Base-by-base conservation (phyloP, 2,329 filamentous ascomycete genomes). In the Xylariomycetidae sp. region DNA sequence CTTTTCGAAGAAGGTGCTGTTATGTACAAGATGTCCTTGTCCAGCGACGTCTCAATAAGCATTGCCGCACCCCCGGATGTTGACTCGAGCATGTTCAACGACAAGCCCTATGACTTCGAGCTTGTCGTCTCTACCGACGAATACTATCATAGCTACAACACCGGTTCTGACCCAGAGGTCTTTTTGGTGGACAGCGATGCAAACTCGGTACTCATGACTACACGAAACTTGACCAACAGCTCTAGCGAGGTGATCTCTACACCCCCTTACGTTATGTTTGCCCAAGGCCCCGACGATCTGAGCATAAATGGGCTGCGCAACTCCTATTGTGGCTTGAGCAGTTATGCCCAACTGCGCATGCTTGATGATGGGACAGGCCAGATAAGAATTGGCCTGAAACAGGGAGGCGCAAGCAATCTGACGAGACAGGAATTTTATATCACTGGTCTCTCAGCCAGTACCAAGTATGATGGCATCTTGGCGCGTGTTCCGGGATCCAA, bases 371-470 rank as follows among this genome's bases (percentile, higher is more conserved):
- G 72, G 35, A 67, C 64, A 13, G 41, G 31, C 30, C 59, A 54
- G 36, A 62, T 79, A 18, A 66, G 63, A 11, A 78, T 74, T 27
- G 69, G 74, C 25, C 85, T 94, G 69, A 89, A 81, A 3, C 79
- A 70, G 17, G 74, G 79, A 19, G 85, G 78, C 4, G 63, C 71
- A 1, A 78, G 77, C 4, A 76, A 76, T 31, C 68, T 80, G 39
- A 86, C 86, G 1, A 89, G 88, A 56, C 82, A 94, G 56, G 88
- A 95, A 51, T 95, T 98, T 57, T 88, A 90, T 49, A 70, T 96
- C 30, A 78, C 74, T 23, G 78, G 80, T 1, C 72, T 98, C 25
- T 85, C 88, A 40, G 64, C 72, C 4, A 86, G 78, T 46, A 80
- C 82, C 4, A 67, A 62, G 0, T 97, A 97, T 51, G 67, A 69